These are phyloP conservation scores for Lentinula sp. DNA, from an alignment of 768 basidiomycete genomes.

Conservation along the genomic window DNA sequence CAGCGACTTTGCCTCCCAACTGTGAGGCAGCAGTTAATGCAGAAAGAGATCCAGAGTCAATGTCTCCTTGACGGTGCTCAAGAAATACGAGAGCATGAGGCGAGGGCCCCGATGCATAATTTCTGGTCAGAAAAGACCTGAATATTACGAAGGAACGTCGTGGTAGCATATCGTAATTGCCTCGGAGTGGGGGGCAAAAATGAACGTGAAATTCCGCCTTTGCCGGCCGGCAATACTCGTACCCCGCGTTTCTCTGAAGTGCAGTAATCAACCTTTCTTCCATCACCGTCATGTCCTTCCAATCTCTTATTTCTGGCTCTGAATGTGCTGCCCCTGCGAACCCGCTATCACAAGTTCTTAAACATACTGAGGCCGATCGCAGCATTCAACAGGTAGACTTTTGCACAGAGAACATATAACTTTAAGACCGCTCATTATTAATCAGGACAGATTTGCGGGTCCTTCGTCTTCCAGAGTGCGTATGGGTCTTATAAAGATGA, in stretches of 20 bases:
- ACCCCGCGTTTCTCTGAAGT: neutral
- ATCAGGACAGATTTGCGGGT: conserved; percentile 68
- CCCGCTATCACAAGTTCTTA: conserved; percentile 83
- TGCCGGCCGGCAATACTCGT: conserved; percentile 14
- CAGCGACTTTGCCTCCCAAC: conserved; percentile 83
- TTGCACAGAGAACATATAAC: neutral
- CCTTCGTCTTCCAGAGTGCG: conserved; percentile 67
- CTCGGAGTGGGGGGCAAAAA: neutral
- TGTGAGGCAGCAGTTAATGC: conserved; percentile 87
- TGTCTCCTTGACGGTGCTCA: conserved; percentile 76
- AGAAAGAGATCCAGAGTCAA: conserved; percentile 82
- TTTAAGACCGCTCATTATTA: conserved; percentile 4
- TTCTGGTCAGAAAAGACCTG: conserved; percentile 21
- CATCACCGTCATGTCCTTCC: conserved; percentile 56
- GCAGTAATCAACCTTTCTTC: neutral
- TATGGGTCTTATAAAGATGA: neutral
- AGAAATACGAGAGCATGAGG: conserved; percentile 84
- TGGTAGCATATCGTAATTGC: conserved; percentile 1
- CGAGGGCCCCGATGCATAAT: conserved; percentile 54
- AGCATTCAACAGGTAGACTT: conserved; percentile 75
- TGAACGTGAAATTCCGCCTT: conserved; percentile 8
- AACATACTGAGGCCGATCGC: conserved; percentile 84
- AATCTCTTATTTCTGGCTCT: conserved; percentile 78
- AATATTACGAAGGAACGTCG: conserved; percentile 12
- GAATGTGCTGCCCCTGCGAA: conserved; percentile 85